Evolutionary conservation across 768 basidiomycete genomes (phyloP), one percentile per base, ranked within the genome.

Genomic region (Fomitopsis serialis): DNA sequence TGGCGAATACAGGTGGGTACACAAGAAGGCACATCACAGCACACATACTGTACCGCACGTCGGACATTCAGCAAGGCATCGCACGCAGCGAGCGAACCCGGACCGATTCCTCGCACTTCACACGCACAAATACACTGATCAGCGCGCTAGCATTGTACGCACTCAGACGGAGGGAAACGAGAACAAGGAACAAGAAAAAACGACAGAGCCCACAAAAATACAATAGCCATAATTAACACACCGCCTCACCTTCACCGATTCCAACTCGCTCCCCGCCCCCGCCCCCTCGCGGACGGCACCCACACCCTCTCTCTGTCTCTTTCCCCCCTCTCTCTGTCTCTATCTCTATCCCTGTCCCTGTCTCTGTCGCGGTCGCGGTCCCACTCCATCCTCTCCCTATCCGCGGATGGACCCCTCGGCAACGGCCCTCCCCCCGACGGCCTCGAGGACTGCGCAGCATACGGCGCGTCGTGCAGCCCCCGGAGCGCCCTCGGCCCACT

Each of bases 361-460:
- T 76, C 70, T n/a, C 74, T 65, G 15, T n/a, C n/a, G n/a, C n/a
- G n/a, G n/a, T n/a, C n/a, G n/a, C n/a, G n/a, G n/a, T n/a, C 77
- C 66, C 75, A 68, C 17, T 78, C 78, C 13, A 58, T 34, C 27
- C 77, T 65, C 21, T 81, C 79, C 2, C 80, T 70, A 59, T 80
- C 80, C 1, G 76, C 78, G 10, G 74, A 77, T 2, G 78, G 80
- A 4, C 78, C 79, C 1, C 80, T 72, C 32, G 80, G 78, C 4
- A 72, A 68, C 37, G 69, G 70, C 44, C 70, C 63, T 25, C 67
- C 61, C 13, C 53, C 36, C 11, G 61, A 63, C 22, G 67, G 54
- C 48, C 65, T 62, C 42, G 59, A 61, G 45, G 40, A 24, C 9
- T 61, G 49, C 24, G 51, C 35, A 40, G 63, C 42, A 1, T 59